phyloP scores from a whole-genome alignment of 2,329 filamentous ascomycete species.

The Sporothrix schenckii region DNA sequence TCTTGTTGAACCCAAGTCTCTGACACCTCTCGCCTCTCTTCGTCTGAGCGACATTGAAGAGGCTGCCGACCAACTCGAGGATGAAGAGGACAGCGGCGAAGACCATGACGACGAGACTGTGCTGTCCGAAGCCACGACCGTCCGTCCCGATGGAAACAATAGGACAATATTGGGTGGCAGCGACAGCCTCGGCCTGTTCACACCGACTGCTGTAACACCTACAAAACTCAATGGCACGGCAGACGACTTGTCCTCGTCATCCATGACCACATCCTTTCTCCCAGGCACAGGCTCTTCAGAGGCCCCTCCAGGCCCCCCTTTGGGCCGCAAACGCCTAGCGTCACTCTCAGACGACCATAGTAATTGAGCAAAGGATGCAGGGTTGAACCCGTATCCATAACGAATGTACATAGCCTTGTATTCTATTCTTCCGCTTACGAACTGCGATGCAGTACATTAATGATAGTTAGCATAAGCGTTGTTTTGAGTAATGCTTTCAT shows the following conservation, averaged over 20 bases:
- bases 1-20: background rate
- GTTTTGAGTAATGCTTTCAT: background rate
- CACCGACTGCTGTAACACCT: background rate
- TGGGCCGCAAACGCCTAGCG: background rate
- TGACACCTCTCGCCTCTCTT: conserved; percentile 21
- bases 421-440: background rate
- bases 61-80: conserved; percentile 19
- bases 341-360: background rate
- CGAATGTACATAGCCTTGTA: conserved; percentile 21
- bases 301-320: background rate
- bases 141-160: background rate
- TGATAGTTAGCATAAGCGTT: conserved; percentile 19
- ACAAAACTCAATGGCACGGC: background rate
- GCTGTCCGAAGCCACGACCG: background rate
- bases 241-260: background rate
- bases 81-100: conserved; percentile 1
- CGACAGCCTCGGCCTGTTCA: background rate
- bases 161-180: background rate
- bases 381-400: background rate
- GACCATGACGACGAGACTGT: conserved; percentile 11
- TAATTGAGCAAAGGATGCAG: background rate
- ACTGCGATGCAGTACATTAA: conserved; percentile 20
- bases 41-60: conserved; percentile 32
- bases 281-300: background rate
- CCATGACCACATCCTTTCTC: background rate